These are phyloP conservation scores for Gynostemma pentaphyllum DNA, from an alignment of 306 rosid genomes.

Conservation along the genomic window DNA sequence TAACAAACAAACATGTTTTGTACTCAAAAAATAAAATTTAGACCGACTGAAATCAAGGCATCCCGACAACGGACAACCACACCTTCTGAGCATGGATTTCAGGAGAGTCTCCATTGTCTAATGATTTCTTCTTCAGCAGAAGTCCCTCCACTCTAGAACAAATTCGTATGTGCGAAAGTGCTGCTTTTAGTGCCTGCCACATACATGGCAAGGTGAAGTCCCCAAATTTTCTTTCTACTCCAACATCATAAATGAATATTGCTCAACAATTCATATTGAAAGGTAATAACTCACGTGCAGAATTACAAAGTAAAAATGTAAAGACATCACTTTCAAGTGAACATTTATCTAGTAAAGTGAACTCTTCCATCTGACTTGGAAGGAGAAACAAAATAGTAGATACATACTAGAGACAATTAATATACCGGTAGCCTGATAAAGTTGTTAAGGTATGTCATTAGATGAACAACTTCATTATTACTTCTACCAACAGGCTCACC, in stretches of 20 bases:
- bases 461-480: background rate
- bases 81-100: constrained; percentile 93
- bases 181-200: constrained; percentile 66
- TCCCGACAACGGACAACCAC: constrained; percentile 11
- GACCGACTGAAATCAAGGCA: background rate
- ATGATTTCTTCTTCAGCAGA: constrained; percentile 51
- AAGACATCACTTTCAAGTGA: background rate
- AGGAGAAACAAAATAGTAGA: constrained; percentile 7
- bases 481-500: constrained; percentile 30
- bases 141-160: constrained; percentile 88
- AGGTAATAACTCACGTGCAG: constrained; percentile 1
- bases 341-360: background rate
- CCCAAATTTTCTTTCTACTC: background rate
- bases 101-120: constrained; percentile 66
- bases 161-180: constrained; percentile 69
- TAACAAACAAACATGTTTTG: background rate
- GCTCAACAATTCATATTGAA: background rate
- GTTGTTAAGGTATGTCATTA: background rate
- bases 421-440: background rate
- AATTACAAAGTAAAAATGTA: background rate
- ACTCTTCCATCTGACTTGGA: background rate
- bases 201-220: constrained; percentile 1
- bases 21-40: background rate
- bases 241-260: background rate
- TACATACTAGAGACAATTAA: background rate